Conservation (phyloP, 768 basidiomycete species). For the Leccinum arenicola region DNA sequence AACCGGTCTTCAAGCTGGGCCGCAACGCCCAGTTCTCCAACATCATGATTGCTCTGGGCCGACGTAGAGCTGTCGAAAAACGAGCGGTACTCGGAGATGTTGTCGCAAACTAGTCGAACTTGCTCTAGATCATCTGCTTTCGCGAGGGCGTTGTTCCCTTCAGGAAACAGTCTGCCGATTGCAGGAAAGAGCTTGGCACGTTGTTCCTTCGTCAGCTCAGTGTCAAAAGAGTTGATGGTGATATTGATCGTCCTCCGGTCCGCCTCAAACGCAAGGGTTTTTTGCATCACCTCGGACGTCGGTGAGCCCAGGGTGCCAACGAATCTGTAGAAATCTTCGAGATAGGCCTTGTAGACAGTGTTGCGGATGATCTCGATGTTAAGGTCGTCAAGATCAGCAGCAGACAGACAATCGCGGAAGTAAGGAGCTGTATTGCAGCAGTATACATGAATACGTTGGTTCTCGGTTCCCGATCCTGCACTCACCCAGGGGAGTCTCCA, state of each 20-base stretch:
- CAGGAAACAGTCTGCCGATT: conserved; percentile 91
- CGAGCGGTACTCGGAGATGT: conserved; percentile 81
- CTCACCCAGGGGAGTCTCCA: conserved; percentile 95
- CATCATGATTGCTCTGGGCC: conserved; percentile 33
- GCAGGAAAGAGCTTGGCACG: conserved; percentile 92
- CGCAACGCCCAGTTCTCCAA: conserved; percentile 48
- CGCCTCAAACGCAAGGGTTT: conserved; percentile 92
- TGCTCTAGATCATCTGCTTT: conserved; percentile 95
- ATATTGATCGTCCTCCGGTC: conserved; percentile 97
- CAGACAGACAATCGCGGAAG: conserved; percentile 93
- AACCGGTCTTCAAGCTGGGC: conserved; percentile 88
- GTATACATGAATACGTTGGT: conserved; percentile 1
- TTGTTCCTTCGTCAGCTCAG: conserved; percentile 92
- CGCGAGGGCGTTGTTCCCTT: conserved; percentile 91
- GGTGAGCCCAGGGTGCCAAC: conserved; percentile 77
- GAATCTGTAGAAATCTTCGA: conserved; percentile 94
- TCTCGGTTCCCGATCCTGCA: conserved; percentile 9
- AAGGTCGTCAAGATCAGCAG: conserved; percentile 94
- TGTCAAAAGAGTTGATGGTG: conserved; percentile 98
- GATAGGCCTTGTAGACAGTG: conserved; percentile 97
- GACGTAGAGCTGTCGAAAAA: conserved; percentile 73
- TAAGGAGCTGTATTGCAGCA: conserved; percentile 65
- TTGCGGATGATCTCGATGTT: conserved; percentile 99
- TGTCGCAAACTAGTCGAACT: conserved; percentile 84
- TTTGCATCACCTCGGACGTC: conserved; percentile 89